These are phyloP conservation scores for Geotrichum carabidarum DNA, from an alignment of 1,139 yeast species.

Conservation along the genomic window DNA sequence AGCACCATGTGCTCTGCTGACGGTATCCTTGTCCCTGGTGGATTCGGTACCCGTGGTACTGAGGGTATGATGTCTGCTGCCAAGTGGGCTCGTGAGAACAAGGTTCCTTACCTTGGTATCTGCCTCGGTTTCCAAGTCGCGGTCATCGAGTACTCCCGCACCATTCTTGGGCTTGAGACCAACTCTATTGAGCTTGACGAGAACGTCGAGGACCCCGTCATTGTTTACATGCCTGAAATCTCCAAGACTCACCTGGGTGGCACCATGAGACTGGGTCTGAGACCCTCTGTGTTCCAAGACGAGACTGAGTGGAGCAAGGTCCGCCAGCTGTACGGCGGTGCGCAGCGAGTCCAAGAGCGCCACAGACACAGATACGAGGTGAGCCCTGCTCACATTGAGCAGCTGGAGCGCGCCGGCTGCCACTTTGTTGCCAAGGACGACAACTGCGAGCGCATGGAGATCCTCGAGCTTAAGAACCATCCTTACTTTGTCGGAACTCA, in stretches of 20 bases:
- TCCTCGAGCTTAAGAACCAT: conserved; percentile 72
- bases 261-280: conserved; percentile 95
- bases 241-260: conserved; percentile 96
- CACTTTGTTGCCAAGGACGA: conserved; percentile 92
- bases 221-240: conserved; percentile 97
- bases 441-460: conserved; percentile 85
- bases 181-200: conserved; percentile 84
- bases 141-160: conserved; percentile 89
- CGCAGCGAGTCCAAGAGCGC: conserved; percentile 73
- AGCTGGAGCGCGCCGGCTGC: conserved; percentile 73
- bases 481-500: conserved; percentile 94
- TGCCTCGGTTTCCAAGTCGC: conserved; percentile 98
- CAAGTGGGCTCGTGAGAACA: conserved; percentile 93
- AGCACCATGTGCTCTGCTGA: conserved; percentile 88
- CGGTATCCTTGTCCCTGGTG: conserved; percentile 97
- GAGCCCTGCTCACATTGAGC: conserved; percentile 74
- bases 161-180: conserved; percentile 63
- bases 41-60: conserved; percentile 94
- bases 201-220: conserved; percentile 63
- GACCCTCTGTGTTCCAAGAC: conserved; percentile 79
- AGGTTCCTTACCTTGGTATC: conserved; percentile 91
- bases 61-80: conserved; percentile 98
- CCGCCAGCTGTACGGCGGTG: conserved; percentile 74
- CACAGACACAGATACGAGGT: conserved; percentile 98
- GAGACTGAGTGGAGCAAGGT: conserved; percentile 67